phyloP scores from a whole-genome alignment of 441 rosid genomes.

The Arabidopsis lyrata region DNA sequence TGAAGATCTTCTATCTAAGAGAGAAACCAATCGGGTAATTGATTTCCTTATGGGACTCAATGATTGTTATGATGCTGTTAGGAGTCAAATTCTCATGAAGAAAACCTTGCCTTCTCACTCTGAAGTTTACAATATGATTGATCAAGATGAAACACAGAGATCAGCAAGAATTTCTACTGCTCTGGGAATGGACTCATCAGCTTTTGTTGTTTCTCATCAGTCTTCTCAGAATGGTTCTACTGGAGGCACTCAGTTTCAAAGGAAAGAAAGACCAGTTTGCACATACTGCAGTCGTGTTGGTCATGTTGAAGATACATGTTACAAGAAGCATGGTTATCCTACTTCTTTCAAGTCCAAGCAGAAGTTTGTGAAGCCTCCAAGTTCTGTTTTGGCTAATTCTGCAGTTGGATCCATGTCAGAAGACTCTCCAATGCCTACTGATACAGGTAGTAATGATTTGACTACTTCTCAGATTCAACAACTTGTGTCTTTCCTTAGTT shows the following conservation, averaged over 20 bases:
- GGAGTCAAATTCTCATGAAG: neutral
- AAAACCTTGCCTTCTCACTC: rapidly evolving
- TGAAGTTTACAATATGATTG: too few species aligned
- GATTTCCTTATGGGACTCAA: neutral
- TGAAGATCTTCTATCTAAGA: neutral
- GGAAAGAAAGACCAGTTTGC: neutral
- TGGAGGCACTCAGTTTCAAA: too few species aligned
- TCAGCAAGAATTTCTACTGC: too few species aligned
- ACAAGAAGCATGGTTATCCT: neutral
- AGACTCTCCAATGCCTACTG: neutral
- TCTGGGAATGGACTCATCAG: too few species aligned
- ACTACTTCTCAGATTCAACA: neutral
- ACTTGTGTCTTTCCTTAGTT: neutral
- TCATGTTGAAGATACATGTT: neutral
- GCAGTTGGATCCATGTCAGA: too few species aligned
- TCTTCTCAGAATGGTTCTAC: too few species aligned
- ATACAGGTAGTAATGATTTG: neutral
- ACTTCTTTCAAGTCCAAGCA: neutral
- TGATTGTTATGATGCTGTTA: neutral
- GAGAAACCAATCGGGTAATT: neutral
- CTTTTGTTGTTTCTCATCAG: too few species aligned
- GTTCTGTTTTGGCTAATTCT: neutral
- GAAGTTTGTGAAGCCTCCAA: too few species aligned
- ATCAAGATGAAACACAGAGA: too few species aligned
- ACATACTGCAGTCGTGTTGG: neutral